These are phyloP conservation scores for Talaromyces marneffei DNA, from an alignment of 2,329 filamentous ascomycete species.

Conservation along the genomic window DNA sequence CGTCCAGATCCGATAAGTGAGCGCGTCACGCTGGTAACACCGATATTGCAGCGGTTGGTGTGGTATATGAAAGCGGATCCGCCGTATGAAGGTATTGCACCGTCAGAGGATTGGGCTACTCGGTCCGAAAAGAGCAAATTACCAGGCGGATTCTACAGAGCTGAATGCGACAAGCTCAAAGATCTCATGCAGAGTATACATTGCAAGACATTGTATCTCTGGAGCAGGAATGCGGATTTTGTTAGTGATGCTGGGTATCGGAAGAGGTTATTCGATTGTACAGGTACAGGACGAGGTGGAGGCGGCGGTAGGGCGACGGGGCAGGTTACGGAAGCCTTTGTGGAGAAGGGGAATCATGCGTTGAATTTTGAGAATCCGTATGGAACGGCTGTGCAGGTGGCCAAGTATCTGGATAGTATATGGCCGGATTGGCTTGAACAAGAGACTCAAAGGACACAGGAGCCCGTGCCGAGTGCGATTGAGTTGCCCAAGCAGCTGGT, in stretches of 20 bases:
- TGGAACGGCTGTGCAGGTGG: constrained; percentile 5
- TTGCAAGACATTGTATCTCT: constrained; percentile 11
- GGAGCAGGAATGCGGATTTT: constrained; percentile 7
- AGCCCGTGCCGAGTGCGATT: constrained; percentile 2
- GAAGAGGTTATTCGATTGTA: constrained; percentile 3
- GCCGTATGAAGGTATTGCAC: constrained; percentile 6
- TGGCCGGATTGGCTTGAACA: constrained; percentile 4
- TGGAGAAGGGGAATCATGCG: constrained; percentile 6
- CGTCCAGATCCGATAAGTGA: constrained; percentile 5
- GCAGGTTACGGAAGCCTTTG: constrained; percentile 5
- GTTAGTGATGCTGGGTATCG: constrained; percentile 8
- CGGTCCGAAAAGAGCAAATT: constrained; percentile 5
- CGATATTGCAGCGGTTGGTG: constrained; percentile 3
- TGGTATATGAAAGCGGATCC: constrained; percentile 9
- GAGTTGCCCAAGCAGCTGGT: constrained; percentile 5
- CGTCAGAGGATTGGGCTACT: constrained; percentile 10
- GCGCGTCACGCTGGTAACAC: constrained; percentile 6
- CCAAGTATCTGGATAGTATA: constrained; percentile 1
- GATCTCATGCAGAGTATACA: constrained; percentile 5
- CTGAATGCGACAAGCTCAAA: constrained; percentile 11
- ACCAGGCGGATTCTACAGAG: constrained; percentile 8
- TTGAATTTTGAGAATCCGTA: constrained; percentile 10
- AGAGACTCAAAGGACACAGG: not conserved
- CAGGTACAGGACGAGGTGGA: constrained; percentile 6
- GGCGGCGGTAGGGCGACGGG: not conserved